Evolutionary conservation across 805 yeast species (phyloP).

Genomic region (Metschnikowia proteae): DNA sequence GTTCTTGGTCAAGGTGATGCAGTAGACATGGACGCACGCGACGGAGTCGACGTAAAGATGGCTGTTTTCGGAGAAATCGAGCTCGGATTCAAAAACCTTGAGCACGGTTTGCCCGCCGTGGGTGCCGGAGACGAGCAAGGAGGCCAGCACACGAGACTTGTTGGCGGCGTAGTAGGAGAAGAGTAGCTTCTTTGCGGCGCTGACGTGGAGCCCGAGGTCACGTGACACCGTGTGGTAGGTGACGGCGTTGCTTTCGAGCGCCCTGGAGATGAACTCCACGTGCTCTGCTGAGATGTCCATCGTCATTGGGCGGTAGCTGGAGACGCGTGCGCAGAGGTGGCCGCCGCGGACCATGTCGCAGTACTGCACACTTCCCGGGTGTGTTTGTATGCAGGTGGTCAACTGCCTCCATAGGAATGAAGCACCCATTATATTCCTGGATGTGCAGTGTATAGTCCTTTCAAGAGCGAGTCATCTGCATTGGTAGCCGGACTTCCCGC

Average conservation of each 20-base stretch:
- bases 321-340: neutral
- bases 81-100: constrained; percentile 23
- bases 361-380: too few relatives aligned
- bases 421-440: too few relatives aligned
- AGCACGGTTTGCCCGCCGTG: constrained; percentile 15
- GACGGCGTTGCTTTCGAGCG: constrained; percentile 19
- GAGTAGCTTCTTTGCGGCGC: constrained; percentile 38
- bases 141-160: constrained; percentile 33
- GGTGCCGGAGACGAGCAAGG: constrained; percentile 42
- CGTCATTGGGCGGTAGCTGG: constrained; percentile 14
- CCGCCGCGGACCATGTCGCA: too few relatives aligned
- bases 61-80: constrained; percentile 22
- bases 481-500: too few relatives aligned
- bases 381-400: too few relatives aligned
- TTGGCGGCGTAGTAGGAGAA: constrained; percentile 37
- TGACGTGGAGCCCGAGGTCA: constrained; percentile 33
- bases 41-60: constrained; percentile 26
- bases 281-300: constrained; percentile 29
- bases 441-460: too few relatives aligned
- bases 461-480: too few relatives aligned
- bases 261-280: constrained; percentile 28
- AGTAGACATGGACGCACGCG: constrained; percentile 36
- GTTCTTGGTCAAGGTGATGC: constrained; percentile 25
- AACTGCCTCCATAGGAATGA: too few relatives aligned
- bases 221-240: constrained; percentile 44